Percentiles rank a stretch among this genome's conserved stretches.
phyloP scores from a whole-genome alignment of 2,329 filamentous ascomycete species.

The Monascus ruber region DNA sequence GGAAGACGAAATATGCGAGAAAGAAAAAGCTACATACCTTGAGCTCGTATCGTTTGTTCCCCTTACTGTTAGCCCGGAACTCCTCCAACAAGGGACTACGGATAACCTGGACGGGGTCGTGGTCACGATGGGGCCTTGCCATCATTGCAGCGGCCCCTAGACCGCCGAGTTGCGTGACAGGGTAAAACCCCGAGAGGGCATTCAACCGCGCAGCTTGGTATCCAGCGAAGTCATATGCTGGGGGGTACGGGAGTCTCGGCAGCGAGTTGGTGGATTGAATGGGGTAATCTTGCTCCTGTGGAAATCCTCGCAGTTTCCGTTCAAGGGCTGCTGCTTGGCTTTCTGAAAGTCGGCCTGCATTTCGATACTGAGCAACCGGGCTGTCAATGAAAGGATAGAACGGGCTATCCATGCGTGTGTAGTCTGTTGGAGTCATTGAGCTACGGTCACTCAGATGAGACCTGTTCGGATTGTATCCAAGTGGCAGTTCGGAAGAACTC shows the following conservation, averaged over 20 bases:
- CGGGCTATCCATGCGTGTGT: conserved; percentile 33
- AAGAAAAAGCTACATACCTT: conserved; percentile 40
- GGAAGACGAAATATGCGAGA: not conserved
- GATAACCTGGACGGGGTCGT: conserved; percentile 49
- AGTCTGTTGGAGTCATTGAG: conserved; percentile 36
- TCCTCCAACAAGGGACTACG: conserved; percentile 68
- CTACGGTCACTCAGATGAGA: conserved; percentile 35
- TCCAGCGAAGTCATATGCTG: conserved; percentile 21
- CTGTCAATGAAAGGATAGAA: conserved; percentile 38
- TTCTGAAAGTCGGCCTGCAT: conserved; percentile 31
- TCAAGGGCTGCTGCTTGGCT: conserved; percentile 37
- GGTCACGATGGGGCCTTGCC: conserved; percentile 40
- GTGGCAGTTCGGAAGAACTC: conserved; percentile 17
- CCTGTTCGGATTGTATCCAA: conserved; percentile 25
- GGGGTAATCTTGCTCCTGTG: conserved; percentile 30
- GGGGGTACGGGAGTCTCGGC: conserved; percentile 19
- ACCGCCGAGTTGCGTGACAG: conserved; percentile 18
- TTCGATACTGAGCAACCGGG: conserved; percentile 32
- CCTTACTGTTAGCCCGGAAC: conserved; percentile 63
- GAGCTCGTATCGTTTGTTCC: conserved; percentile 65
- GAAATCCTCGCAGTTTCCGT: conserved; percentile 38
- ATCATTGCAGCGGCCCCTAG: conserved; percentile 24
- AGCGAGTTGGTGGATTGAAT: conserved; percentile 16
- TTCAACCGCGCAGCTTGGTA: conserved; percentile 22
- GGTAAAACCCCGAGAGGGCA: conserved; percentile 26